These are phyloP conservation scores for Pisolithus microcarpus DNA, from an alignment of 768 basidiomycete species.

Conservation along the genomic window DNA sequence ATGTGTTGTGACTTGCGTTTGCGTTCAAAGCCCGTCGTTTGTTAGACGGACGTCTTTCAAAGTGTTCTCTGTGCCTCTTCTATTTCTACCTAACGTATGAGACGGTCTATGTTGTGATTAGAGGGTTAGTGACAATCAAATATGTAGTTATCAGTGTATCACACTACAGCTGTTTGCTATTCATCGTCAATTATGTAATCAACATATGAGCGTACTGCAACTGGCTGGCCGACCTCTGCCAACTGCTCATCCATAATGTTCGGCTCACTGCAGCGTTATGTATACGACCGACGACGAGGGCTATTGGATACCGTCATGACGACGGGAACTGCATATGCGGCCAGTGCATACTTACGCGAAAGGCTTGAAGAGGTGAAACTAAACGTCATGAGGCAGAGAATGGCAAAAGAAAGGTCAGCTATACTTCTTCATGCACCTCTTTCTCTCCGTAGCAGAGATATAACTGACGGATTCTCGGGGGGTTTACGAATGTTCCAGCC, in stretches of 20 bases:
- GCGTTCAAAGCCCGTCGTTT: neutral
- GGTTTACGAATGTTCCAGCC: constrained; percentile 34
- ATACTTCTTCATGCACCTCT: neutral
- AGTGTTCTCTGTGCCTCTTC: too few species aligned
- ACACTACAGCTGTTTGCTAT: too few species aligned
- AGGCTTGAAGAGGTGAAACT: constrained; percentile 63
- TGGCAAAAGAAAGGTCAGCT: constrained; percentile 53
- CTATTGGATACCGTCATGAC: constrained; percentile 46
- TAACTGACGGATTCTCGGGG: neutral
- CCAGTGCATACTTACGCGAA: constrained; percentile 52
- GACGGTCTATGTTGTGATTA: too few species aligned
- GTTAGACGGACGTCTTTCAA: too few species aligned
- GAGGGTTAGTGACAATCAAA: too few species aligned
- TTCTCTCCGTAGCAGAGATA: neutral
- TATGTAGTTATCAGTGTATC: too few species aligned
- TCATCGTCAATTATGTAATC: too few species aligned
- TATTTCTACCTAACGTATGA: too few species aligned
- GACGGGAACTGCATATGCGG: constrained; percentile 55
- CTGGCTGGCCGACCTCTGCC: too few species aligned
- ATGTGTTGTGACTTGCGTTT: neutral
- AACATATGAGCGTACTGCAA: too few species aligned
- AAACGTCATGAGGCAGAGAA: constrained; percentile 48
- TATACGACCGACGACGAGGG: constrained; percentile 41
- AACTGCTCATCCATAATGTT: constrained; percentile 30
- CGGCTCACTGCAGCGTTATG: constrained; percentile 36